phyloP scores from a whole-genome alignment of 441 rosid genomes.

The Syzygium syzygioides region DNA sequence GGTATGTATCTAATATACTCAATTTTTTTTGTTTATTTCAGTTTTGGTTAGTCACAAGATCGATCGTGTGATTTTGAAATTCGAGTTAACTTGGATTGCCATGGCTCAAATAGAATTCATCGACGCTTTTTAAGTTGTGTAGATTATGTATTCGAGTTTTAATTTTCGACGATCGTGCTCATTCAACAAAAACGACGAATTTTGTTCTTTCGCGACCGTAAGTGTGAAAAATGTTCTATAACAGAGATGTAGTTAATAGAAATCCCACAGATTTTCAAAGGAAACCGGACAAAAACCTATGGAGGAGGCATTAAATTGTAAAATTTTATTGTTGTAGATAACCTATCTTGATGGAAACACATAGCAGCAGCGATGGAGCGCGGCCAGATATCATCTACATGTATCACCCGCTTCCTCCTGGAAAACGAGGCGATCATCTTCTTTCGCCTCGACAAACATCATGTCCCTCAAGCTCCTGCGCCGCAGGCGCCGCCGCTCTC shows the following conservation, averaged over 20 bases:
- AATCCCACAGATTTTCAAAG: not conserved
- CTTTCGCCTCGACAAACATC: not conserved
- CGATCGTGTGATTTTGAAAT: not conserved
- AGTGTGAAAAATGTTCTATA: not conserved
- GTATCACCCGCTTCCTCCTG: not conserved
- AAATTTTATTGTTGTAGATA: not conserved
- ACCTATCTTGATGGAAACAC: not conserved
- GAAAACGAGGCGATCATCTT: not conserved
- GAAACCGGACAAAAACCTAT: too few species aligned
- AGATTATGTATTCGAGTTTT: not conserved
- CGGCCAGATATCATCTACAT: not conserved
- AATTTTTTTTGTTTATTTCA: not conserved
- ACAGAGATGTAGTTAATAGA: not conserved
- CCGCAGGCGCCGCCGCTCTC: not conserved
- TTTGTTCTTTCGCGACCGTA: accelerated
- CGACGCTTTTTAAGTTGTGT: not conserved
- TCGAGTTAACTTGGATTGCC: not conserved
- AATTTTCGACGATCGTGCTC: not conserved
- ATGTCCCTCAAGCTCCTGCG: not conserved
- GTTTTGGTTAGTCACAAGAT: accelerated
- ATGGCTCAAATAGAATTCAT: accelerated
- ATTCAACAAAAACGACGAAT: not conserved
- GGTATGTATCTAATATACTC: not conserved
- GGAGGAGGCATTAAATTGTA: not conserved
- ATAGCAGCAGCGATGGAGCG: not conserved